Evolutionary conservation across 495 filamentous ascomycete genomes (phyloP).

Genomic region (Barbatosphaeria neglecta): DNA sequence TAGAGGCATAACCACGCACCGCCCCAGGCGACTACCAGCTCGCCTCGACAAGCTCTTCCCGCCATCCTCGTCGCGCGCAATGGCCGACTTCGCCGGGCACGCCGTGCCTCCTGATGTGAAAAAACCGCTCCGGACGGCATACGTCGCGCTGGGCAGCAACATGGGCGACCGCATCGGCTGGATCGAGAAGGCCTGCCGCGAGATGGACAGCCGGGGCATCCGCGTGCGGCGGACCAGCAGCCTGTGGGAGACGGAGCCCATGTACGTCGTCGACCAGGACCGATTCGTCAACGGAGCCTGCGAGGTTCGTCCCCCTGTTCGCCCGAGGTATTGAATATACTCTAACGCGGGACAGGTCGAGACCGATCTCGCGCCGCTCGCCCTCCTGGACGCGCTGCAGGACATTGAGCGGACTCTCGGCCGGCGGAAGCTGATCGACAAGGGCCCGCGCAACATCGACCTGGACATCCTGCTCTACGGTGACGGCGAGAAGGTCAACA

Average conservation of each 20-base stretch:
- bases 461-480: slow-evolving; percentile 88
- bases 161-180: slow-evolving; percentile 71
- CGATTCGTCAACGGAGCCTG: slow-evolving; percentile 88
- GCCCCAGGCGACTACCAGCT: neutral
- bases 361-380: slow-evolving; percentile 62
- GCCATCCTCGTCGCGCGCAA: neutral
- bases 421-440: slow-evolving; percentile 74
- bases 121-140: slow-evolving; percentile 43
- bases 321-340: slow-evolving; percentile 2
- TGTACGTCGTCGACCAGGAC: slow-evolving; percentile 87
- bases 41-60: neutral
- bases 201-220: slow-evolving; percentile 62
- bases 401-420: slow-evolving; percentile 69
- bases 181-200: slow-evolving; percentile 71
- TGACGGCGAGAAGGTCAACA: slow-evolving; percentile 52
- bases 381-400: slow-evolving; percentile 69
- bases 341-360: no score
- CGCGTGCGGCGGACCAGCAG: slow-evolving; percentile 69
- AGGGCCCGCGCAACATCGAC: slow-evolving; percentile 88
- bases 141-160: slow-evolving; percentile 88
- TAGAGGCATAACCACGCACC: no score
- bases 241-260: slow-evolving; percentile 88
- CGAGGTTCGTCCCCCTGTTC: slow-evolving; percentile 50
- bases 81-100: slow-evolving; percentile 5
- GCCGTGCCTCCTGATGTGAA: slow-evolving; percentile 1